These are phyloP conservation scores for Actinomortierella ambigua DNA, from an alignment of 371 early-diverging fungal genomes.

Conservation along the genomic window DNA sequence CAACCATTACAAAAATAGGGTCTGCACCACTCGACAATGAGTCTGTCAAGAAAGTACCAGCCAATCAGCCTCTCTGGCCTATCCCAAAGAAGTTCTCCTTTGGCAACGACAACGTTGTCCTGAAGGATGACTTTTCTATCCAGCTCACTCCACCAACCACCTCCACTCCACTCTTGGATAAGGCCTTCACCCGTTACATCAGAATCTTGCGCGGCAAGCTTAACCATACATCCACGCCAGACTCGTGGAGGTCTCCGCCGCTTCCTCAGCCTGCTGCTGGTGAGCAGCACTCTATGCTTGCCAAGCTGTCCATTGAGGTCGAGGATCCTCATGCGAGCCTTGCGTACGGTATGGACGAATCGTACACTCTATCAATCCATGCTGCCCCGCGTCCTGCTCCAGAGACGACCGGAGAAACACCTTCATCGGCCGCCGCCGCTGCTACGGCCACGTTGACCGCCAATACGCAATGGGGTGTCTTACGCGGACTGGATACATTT, in stretches of 20 bases:
- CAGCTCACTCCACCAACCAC: not conserved
- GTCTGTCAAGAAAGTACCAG: conserved; percentile 25
- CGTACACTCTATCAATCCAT: conserved; percentile 14
- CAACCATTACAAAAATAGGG: no score
- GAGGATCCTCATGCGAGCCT: conserved; percentile 15
- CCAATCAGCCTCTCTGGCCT: conserved; percentile 37
- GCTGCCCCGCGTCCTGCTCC: conserved; percentile 2
- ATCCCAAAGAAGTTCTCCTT: conserved; percentile 24
- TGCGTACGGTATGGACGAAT: conserved; percentile 29
- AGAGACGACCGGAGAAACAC: not conserved
- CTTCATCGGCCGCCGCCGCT: not conserved
- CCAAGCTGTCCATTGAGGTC: conserved; percentile 17
- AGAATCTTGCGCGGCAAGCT: no score
- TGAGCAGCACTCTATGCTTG: not conserved
- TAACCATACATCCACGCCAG: no score
- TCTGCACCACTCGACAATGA: conserved; percentile 23
- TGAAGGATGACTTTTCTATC: conserved; percentile 21
- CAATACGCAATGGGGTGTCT: conserved; percentile 72
- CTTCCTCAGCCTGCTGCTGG: no score
- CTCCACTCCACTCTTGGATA: conserved; percentile 13
- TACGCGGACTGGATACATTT: conserved; percentile 79
- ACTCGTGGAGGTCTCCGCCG: no score
- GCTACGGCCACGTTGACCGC: conserved; percentile 53
- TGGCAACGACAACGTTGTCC: conserved; percentile 17
- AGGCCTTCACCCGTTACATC: conserved; percentile 28